Evolutionary conservation across 2,329 filamentous ascomycete genomes (phyloP), one percentile per base, ranked within the genome.

Genomic region (Nemania bipapillata): DNA sequence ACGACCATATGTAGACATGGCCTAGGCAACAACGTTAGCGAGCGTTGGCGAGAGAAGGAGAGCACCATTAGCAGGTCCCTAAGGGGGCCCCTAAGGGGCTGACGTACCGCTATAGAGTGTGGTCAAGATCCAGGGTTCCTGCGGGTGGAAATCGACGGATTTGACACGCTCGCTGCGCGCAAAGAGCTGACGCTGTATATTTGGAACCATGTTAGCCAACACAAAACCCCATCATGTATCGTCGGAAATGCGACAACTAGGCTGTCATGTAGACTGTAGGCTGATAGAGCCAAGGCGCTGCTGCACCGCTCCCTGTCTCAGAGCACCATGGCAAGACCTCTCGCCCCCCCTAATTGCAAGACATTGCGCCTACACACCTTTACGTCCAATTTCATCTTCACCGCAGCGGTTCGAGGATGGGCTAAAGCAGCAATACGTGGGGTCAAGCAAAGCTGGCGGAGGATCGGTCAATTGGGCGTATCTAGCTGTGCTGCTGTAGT

Each of bases 1-100:
- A 97, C 37, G 95, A 97, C 94, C 96, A 98, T 80, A 99, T 98
- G 85, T 98, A 96, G 80, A 97, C 96, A 85, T 98, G 95, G 81
- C 96, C 93, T 94, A 37, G 61, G 22, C 24, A n/a, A 20, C 24
- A n/a, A 4, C 30, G 64, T 73, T 60, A 71, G 70, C 37, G 59
- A 72, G 30, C 54, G 49, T 62, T 63, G 62, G 45, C 30, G 53
- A 40, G 30, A 40, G 20, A 28, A n/a, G n/a, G 68, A 59, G 15
- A 63, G 55, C 22, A 71, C 28, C 11, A 57, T n/a, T 24, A 42
- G 56, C 32, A 28, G 54, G 42, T n/a, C n/a, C n/a, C n/a, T n/a
- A n/a, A n/a, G n/a, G n/a, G n/a, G n/a, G n/a, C n/a, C n/a, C n/a
- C n/a, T n/a, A n/a, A n/a, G 45, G 50, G 47, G 86, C n/a, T n/a